phyloP scores from a whole-genome alignment of 441 rosid species.

The Melastoma candidum region DNA sequence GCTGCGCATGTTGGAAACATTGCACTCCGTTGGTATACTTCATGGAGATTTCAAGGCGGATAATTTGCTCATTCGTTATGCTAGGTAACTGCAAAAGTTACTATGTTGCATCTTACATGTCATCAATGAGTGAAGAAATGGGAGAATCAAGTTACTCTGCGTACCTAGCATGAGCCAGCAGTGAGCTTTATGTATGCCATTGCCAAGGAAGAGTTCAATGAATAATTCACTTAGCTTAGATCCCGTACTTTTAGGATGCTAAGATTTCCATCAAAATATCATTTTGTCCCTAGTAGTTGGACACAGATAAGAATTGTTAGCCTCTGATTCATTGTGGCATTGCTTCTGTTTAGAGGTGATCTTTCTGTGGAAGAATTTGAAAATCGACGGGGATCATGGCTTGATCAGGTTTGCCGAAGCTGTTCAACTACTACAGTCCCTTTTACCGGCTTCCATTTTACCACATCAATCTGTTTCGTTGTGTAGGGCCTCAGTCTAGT shows the following conservation, averaged over 20 bases:
- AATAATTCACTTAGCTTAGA: too few species aligned
- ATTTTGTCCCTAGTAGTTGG: too few species aligned
- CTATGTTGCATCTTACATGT: background rate
- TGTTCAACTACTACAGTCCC: slow-evolving; percentile 6
- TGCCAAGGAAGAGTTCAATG: too few species aligned
- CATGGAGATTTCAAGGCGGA: slow-evolving; percentile 48
- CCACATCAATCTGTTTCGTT: slow-evolving; percentile 2
- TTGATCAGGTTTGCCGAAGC: slow-evolving; percentile 46
- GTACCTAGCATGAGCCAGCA: too few species aligned
- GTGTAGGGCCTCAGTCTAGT: slow-evolving; percentile 89
- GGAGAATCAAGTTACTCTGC: too few species aligned
- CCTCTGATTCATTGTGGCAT: too few species aligned
- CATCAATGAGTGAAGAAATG: too few species aligned
- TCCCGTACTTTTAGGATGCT: too few species aligned
- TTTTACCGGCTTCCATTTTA: slow-evolving; percentile 3
- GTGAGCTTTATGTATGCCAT: too few species aligned
- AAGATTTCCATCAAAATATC: too few species aligned
- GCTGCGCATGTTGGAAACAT: slow-evolving; percentile 75
- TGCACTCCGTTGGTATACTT: slow-evolving; percentile 75
- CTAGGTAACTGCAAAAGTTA: slow-evolving; percentile 39
- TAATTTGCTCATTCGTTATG: slow-evolving; percentile 42
- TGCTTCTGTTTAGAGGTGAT: slow-evolving; percentile 26
- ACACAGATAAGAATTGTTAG: too few species aligned
- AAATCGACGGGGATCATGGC: slow-evolving; percentile 58
- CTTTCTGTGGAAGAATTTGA: slow-evolving; percentile 46